A percentile compares a stretch with the other conserved stretches of the same genome.
Evolutionary conservation across 768 basidiomycete genomes (phyloP).

Genomic region (Coprinopsis marcescibilis): DNA sequence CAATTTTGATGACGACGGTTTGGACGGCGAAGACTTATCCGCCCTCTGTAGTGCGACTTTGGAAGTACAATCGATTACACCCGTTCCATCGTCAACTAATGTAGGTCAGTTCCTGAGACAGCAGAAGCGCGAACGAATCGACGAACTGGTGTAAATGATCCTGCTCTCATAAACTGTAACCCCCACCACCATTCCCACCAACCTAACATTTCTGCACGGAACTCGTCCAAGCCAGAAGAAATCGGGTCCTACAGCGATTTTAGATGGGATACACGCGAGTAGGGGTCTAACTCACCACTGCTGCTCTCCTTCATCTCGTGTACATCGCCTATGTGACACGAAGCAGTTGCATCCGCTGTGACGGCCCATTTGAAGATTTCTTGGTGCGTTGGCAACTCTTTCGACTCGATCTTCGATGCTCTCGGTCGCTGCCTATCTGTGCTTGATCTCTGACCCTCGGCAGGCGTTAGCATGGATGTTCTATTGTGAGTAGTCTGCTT

Average conservation of each 20-base stretch:
- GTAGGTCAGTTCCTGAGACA: not conserved
- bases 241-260: slow-evolving; percentile 36
- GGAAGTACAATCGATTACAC: slow-evolving; percentile 61
- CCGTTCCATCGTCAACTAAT: slow-evolving; percentile 77
- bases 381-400: slow-evolving; percentile 7
- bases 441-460: too few relatives aligned
- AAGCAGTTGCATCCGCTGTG: slow-evolving; percentile 46
- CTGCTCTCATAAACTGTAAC: slow-evolving; percentile 54
- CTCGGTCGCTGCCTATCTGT: not conserved
- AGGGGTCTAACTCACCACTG: slow-evolving; percentile 20
- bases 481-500: not conserved
- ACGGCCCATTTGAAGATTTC: slow-evolving; percentile 53
- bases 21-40: slow-evolving; percentile 10
- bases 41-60: slow-evolving; percentile 26
- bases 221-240: slow-evolving; percentile 69
- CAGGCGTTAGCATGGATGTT: not conserved
- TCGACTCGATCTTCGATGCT: slow-evolving; percentile 1
- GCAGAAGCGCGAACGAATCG: not conserved
- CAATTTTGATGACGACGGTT: slow-evolving; percentile 11
- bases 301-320: slow-evolving; percentile 36
- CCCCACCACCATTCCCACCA: slow-evolving; percentile 64
- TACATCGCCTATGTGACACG: slow-evolving; percentile 52
- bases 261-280: slow-evolving; percentile 19
- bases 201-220: slow-evolving; percentile 58
- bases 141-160: slow-evolving; percentile 52